These are phyloP conservation scores for Aleurites moluccanus DNA, from an alignment of 441 rosid species.

Conservation along the genomic window DNA sequence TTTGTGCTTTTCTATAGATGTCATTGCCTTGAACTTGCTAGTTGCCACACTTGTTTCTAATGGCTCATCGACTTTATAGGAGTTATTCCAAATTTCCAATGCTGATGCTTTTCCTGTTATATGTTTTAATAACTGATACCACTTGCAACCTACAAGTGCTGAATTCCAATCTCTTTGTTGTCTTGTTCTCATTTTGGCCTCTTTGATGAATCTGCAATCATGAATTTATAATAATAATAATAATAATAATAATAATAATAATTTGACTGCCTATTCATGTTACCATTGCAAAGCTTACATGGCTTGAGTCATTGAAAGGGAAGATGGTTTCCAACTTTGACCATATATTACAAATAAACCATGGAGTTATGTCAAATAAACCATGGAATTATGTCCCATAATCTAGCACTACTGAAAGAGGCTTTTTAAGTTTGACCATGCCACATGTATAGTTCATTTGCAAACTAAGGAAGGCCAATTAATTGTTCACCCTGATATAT, in stretches of 20 bases:
- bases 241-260: too few relatives aligned
- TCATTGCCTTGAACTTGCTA: not conserved
- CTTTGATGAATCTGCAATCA: not conserved
- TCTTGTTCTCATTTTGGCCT: not conserved
- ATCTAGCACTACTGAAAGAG: not conserved
- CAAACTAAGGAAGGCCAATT: not conserved
- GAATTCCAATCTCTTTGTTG: not conserved
- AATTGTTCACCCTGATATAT: not conserved
- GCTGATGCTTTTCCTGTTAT: not conserved
- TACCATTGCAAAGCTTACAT: not conserved
- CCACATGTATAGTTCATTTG: too few relatives aligned
- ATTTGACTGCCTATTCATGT: not conserved
- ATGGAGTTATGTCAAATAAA: not conserved
- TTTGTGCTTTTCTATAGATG: not conserved
- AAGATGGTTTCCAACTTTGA: not conserved
- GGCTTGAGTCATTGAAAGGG: too few relatives aligned
- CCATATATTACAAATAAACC: conserved; percentile 4
- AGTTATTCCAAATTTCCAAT: not conserved
- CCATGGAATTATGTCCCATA: too few relatives aligned
- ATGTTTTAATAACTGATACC: not conserved
- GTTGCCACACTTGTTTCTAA: not conserved
- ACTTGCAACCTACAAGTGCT: not conserved
- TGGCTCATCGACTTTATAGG: not conserved
- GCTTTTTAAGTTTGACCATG: too few relatives aligned
- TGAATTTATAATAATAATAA: too few relatives aligned